Evolutionary conservation across 805 yeast species (phyloP), one percentile per base, ranked within the genome.

Genomic region (Saccharomycopsis sp.): DNA sequence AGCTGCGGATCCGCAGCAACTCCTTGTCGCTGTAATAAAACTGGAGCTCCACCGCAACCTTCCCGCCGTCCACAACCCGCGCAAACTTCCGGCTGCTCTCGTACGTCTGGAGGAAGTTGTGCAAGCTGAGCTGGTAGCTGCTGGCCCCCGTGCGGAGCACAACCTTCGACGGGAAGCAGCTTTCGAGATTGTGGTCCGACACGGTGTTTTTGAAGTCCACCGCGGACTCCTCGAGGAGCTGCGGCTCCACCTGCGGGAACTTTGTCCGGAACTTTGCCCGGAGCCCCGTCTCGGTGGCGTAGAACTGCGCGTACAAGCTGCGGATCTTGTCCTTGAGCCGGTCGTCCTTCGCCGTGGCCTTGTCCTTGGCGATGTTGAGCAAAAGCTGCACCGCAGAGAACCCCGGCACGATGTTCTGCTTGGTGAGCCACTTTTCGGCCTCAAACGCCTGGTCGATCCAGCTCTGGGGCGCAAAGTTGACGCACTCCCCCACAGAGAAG

Each of bases 161-260:
- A 37, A 82, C 65, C 58, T 77, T 81, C 0, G 88, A 78, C 0
- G 89, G 87, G 51, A 77, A 83, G 1, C 81, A 72, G 46, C 76
- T 74, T 16, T 63, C 66, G 51, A 84, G 69, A 48, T 78, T 78
- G 24, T 78, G 78, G 68, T 85, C 91, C 0, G 87, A 74, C 4
- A 82, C 70, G 4, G 46, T 53, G 37, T 61, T 61, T 34, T 56
- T 55, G 57, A 66, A 70, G 61, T 79, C 83, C 44, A 68, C 68
- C 5, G 56, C 50, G 2, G 63, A 58, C 1, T 55, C 51, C 52
- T 68, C 69, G 7, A 55, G 40, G 14, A 47, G 16, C 14, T 41
- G 21, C n/a, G 53, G 60, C 9, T 23, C n/a, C 9, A 71, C 52
- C 44, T 67, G 63, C 9, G 70, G 69, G n/a, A 66, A 57, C 1